Evolutionary conservation across 176 grass and related monocot species (phyloP), one percentile per base, ranked within the genome.

Genomic region (Triticum monococcum): DNA sequence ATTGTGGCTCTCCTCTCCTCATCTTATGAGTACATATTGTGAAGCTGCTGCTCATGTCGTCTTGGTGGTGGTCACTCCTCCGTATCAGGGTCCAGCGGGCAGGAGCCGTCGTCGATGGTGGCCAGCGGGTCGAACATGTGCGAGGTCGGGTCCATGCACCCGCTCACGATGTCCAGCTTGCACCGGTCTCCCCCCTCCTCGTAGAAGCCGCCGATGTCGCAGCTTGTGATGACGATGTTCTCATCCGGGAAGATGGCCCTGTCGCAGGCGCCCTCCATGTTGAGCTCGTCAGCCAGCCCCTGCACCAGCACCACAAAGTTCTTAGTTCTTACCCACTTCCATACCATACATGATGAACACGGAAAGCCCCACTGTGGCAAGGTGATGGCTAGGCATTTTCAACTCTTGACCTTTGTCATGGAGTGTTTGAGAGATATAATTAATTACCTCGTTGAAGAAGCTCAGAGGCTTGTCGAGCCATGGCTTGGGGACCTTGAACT

Each of bases 191-290:
- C 96, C 32, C 96, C 96, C 57, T 95, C 86, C 17, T 88, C 81
- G 88, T 94, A 95, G 70, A 88, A 86, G 93, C 88, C 92, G 25
- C 72, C 96, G 4, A 98, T 91, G 22, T 82, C 84, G 84, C 96
- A 98, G 69, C 93, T 98, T n/a, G 94, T 85, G 74, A 98, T 89
- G 77, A 90, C 76, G 33, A 92, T 68, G 87, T 96, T 96, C 57
- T 87, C 89, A 76, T 98, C 96, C 9, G 93, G 91, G 83, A 89
- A 98, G 85, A 98, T 94, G 87, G 93, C 93, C 61, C 74, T 93
- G 33, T 95, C 90, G 80, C 96, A 98, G 13, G 96, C 96, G 38
- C 93, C 93, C 46, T 96, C 93, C 28, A 23, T 77, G 69, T 88
- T 96, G 77, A 98, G 90, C 86, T 98, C 96, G 66, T 80, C 71